A percentile compares a stretch with the other conserved stretches of the same genome.
phyloP scores from a whole-genome alignment of 2,329 filamentous ascomycete genomes.

The Aspergillus phoenicis region DNA sequence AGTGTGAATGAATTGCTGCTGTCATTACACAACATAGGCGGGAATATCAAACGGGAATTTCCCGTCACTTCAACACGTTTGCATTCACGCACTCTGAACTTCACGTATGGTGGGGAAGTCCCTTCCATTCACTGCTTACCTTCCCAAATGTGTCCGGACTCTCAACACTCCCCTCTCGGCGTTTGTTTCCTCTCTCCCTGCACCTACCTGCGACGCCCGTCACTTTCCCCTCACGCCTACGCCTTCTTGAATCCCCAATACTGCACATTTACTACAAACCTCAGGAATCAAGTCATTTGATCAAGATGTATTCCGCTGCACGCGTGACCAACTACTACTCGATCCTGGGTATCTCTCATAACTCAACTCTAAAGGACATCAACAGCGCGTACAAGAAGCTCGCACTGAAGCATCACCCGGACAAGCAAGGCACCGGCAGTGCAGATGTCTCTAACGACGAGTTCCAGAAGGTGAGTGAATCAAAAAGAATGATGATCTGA shows the following conservation, averaged over 20 bases:
- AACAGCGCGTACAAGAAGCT: constrained; percentile 38
- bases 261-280: background rate
- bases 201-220: background rate
- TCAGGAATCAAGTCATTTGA: background rate
- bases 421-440: constrained; percentile 28
- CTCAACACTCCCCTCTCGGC: background rate
- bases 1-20: background rate
- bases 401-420: constrained; percentile 39
- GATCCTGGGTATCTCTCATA: constrained; percentile 27
- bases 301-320: background rate
- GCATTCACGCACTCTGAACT: background rate
- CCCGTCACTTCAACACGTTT: background rate
- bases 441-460: constrained; percentile 16
- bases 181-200: background rate
- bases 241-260: background rate
- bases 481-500: background rate
- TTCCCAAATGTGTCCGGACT: background rate
- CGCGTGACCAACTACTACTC: constrained; percentile 25
- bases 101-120: background rate
- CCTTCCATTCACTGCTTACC: background rate
- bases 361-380: constrained; percentile 35
- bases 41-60: background rate
- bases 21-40: background rate
- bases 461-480: constrained; percentile 29
- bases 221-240: background rate